These are phyloP conservation scores for Peronospora destructor DNA, from an alignment of 352 stramenopile genomes.

Conservation along the genomic window DNA sequence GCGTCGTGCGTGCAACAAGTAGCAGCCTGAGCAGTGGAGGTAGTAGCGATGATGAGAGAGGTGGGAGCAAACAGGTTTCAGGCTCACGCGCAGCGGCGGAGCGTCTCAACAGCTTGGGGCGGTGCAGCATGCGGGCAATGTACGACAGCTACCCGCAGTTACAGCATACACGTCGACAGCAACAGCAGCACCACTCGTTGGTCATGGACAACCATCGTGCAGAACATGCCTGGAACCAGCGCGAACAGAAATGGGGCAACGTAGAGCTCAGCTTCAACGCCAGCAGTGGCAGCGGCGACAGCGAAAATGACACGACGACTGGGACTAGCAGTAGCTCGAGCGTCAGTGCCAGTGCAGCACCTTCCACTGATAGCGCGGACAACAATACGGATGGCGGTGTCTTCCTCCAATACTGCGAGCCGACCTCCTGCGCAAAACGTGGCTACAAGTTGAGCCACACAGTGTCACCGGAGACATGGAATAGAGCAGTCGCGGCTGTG, in stretches of 20 bases:
- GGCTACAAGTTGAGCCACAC: slow-evolving; percentile 47
- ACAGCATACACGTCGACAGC: slow-evolving; percentile 10
- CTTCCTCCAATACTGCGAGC: not conserved
- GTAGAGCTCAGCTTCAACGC: slow-evolving; percentile 16
- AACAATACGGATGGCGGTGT: not conserved
- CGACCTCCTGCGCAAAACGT: slow-evolving; percentile 15
- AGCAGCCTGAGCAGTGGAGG: slow-evolving; percentile 1
- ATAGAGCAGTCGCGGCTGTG: slow-evolving; percentile 47
- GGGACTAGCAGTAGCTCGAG: slow-evolving; percentile 21
- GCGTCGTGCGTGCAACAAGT: not conserved
- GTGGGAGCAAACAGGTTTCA: not conserved
- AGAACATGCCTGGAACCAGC: not conserved
- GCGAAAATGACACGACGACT: slow-evolving; percentile 19
- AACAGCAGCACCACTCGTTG: slow-evolving; percentile 12
- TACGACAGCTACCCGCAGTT: slow-evolving; percentile 8
- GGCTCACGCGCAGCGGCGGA: not conserved
- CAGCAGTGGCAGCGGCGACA: slow-evolving; percentile 18
- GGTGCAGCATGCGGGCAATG: not conserved
- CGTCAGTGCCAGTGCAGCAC: not conserved
- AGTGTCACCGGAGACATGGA: slow-evolving; percentile 44
- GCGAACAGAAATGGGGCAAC: not conserved
- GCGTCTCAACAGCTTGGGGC: not conserved
- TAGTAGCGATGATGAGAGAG: slow-evolving; percentile 9
- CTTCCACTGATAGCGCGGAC: not conserved
- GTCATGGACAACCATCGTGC: slow-evolving; percentile 16